Conservation (phyloP, 108 stramenopile species). For the Nitzschia sp. region DNA sequence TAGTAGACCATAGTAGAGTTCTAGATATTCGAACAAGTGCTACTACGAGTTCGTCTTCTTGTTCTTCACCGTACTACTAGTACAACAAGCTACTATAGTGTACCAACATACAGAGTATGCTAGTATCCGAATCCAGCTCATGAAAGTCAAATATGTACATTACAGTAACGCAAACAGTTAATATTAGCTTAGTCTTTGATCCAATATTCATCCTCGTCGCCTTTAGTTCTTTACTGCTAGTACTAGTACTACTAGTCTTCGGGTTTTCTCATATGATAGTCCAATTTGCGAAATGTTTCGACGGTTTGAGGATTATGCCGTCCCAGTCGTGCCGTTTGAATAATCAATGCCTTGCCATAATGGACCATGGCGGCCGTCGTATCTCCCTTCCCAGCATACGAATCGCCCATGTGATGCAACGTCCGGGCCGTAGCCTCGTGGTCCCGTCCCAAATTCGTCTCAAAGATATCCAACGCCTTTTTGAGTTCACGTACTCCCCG, state of each 20-base stretch:
- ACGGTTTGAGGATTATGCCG: constrained; percentile 36
- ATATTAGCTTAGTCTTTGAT: no score
- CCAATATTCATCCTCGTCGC: no score
- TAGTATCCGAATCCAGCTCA: no score
- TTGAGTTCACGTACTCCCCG: constrained; percentile 37
- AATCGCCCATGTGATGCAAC: constrained; percentile 44
- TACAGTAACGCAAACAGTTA: no score
- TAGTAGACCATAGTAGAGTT: no score
- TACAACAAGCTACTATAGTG: no score
- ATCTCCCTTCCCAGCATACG: constrained; percentile 30
- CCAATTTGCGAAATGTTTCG: constrained; percentile 42
- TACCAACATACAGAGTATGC: no score
- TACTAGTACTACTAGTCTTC: not conserved
- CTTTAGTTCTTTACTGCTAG: not conserved
- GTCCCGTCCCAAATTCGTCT: constrained; percentile 31
- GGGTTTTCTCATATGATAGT: constrained; percentile 37
- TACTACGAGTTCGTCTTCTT: no score
- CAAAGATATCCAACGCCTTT: constrained; percentile 39
- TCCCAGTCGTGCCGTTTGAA: constrained; percentile 33
- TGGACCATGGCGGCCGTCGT: constrained; percentile 34
- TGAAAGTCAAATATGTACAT: no score
- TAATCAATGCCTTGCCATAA: constrained; percentile 37
- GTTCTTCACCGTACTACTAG: no score
- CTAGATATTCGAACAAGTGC: no score
- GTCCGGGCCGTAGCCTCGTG: constrained; percentile 43